A percentile compares a stretch with the other conserved stretches of the same genome.
Evolutionary conservation across 208 protist genomes (phyloP).

Genomic region (Leishmania guyanensis): DNA sequence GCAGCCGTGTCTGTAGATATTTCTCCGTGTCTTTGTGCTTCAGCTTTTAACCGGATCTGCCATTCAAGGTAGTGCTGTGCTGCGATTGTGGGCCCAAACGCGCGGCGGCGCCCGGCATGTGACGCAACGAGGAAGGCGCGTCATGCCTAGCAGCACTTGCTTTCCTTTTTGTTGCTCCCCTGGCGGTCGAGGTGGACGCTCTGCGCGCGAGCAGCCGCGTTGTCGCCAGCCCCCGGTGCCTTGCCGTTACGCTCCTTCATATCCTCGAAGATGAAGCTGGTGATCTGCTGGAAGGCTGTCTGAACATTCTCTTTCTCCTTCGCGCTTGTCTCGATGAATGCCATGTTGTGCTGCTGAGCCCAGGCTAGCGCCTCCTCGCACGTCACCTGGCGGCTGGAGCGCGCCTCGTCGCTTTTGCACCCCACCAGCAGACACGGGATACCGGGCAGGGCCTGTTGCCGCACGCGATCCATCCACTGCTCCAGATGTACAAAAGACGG

Average conservation of each 20-base stretch:
- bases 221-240: conserved; percentile 32
- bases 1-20: neutral
- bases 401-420: conserved; percentile 97
- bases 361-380: conserved; percentile 85
- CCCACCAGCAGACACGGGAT: conserved; percentile 95
- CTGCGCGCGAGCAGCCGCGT: conserved; percentile 46
- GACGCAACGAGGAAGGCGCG: neutral
- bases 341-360: conserved; percentile 87
- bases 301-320: conserved; percentile 94
- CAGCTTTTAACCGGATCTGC: neutral
- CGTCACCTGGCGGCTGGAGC: conserved; percentile 77
- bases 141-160: conserved; percentile 32
- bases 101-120: neutral
- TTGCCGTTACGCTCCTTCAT: conserved; percentile 88
- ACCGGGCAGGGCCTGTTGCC: conserved; percentile 89
- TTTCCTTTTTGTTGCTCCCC: conserved; percentile 15
- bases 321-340: conserved; percentile 90
- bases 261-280: conserved; percentile 87
- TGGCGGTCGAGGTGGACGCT: conserved; percentile 60
- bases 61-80: neutral
- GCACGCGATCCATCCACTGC: conserved; percentile 98
- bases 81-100: neutral
- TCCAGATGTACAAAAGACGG: conserved; percentile 96
- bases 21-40: neutral
- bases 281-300: conserved; percentile 91